These are phyloP conservation scores for Mycena belliarum DNA, from an alignment of 768 basidiomycete species.

Conservation along the genomic window DNA sequence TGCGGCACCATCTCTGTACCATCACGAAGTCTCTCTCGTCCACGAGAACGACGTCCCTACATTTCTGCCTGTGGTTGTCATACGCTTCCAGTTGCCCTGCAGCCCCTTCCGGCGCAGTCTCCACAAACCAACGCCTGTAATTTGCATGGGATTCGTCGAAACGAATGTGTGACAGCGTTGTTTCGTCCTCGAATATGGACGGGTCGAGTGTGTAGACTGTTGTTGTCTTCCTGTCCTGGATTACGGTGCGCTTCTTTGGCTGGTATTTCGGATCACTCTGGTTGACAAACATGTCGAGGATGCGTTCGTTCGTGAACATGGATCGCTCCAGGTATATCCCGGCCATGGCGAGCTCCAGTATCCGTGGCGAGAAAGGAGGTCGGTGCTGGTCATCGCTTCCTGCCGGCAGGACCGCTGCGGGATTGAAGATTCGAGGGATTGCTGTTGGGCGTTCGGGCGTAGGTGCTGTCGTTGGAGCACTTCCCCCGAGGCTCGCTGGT, in stretches of 20 bases:
- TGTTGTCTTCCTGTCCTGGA: neutral
- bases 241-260: neutral
- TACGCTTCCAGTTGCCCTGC: neutral
- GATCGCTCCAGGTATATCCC: neutral
- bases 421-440: too few relatives aligned
- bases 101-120: neutral
- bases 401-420: too few relatives aligned
- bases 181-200: neutral
- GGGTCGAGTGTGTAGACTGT: neutral
- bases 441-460: too few relatives aligned
- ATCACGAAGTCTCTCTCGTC: neutral
- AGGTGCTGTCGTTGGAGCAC: too few relatives aligned
- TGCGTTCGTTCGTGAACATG: neutral
- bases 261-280: neutral
- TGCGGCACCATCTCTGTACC: neutral
- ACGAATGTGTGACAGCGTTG: neutral
- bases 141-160: neutral
- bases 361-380: too few relatives aligned
- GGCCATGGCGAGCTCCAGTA: neutral
- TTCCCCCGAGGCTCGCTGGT: too few relatives aligned
- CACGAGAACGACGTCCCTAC: too few relatives aligned
- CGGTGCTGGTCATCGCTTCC: too few relatives aligned
- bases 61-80: constrained; percentile 1
- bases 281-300: constrained; percentile 2
- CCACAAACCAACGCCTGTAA: neutral